These are phyloP conservation scores for Penicillium crustosum DNA, from an alignment of 2,329 filamentous ascomycete genomes.

Conservation along the genomic window DNA sequence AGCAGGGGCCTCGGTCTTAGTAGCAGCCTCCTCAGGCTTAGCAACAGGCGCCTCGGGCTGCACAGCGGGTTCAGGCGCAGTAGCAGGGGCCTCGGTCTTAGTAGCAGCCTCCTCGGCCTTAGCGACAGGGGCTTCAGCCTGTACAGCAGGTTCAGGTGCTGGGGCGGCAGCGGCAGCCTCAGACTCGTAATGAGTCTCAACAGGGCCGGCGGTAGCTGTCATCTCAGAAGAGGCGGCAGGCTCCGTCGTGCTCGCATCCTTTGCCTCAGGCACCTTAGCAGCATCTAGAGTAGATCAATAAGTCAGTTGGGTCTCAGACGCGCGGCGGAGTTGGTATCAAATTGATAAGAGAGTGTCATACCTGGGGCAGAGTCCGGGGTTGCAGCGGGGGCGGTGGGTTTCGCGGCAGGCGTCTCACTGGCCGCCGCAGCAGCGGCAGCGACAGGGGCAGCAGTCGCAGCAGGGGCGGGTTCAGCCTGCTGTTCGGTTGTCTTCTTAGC, in stretches of 20 bases:
- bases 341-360: not conserved
- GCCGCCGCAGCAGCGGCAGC: not conserved
- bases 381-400: conserved; percentile 3
- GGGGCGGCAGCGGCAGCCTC: not conserved
- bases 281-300: not conserved
- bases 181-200: conserved; percentile 1
- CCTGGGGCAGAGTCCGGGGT: not conserved
- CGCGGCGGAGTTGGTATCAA: not conserved
- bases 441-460: not conserved
- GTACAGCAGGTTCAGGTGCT: not conserved
- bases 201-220: not conserved
- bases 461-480: not conserved
- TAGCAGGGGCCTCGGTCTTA: not conserved
- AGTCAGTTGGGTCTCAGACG: not conserved
- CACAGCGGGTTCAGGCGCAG: not conserved
- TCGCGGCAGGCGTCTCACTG: not conserved
- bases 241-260: not conserved
- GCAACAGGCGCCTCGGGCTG: not conserved
- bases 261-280: not conserved
- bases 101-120: not conserved
- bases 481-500: not conserved
- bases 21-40: not conserved
- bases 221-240: not conserved
- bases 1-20: not conserved
- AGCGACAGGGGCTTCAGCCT: not conserved